Percentiles rank a stretch among this genome's conserved stretches.
These are phyloP conservation scores for Didymella arachidicola DNA, from an alignment of 2,329 filamentous ascomycete species.

Conservation along the genomic window DNA sequence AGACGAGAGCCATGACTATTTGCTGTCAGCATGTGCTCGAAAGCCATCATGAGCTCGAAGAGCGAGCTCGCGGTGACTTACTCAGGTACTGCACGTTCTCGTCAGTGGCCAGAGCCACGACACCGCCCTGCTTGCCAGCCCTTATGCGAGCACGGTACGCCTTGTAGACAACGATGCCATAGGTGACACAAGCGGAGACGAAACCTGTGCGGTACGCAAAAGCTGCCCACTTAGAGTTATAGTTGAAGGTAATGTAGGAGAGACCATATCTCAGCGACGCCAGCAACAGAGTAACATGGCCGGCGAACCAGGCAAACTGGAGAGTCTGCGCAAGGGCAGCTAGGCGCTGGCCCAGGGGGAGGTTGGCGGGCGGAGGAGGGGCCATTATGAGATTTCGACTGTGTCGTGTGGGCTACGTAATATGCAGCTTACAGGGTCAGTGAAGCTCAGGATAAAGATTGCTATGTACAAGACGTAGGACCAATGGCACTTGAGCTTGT, in stretches of 20 bases:
- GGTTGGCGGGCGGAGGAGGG: slow-evolving; percentile 73
- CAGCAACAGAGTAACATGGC: slow-evolving; percentile 86
- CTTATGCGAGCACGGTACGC: slow-evolving; percentile 86
- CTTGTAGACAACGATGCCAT: slow-evolving; percentile 99
- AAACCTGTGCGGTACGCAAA: slow-evolving; percentile 93
- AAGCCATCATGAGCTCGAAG: slow-evolving; percentile 1
- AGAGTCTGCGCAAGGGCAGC: slow-evolving; percentile 83
- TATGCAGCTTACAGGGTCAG: slow-evolving; percentile 39
- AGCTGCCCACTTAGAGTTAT: slow-evolving; percentile 75
- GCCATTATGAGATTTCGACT: slow-evolving; percentile 62
- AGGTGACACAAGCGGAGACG: slow-evolving; percentile 85
- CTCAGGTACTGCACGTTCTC: slow-evolving; percentile 98
- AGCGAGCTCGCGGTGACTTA: slow-evolving; percentile 60
- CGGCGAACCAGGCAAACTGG: slow-evolving; percentile 78
- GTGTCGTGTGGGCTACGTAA: slow-evolving; percentile 41
- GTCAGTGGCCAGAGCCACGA: slow-evolving; percentile 75
- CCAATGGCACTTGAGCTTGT: slow-evolving; percentile 21
- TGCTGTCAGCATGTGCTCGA: slow-evolving; percentile 30
- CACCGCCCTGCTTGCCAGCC: slow-evolving; percentile 70
- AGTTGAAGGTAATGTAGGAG: slow-evolving; percentile 90
- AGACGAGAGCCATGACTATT: slow-evolving; percentile 89
- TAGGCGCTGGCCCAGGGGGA: slow-evolving; percentile 78
- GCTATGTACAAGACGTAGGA: slow-evolving; percentile 26
- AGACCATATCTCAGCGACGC: slow-evolving; percentile 82
- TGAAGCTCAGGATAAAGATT: slow-evolving; percentile 27